Conservation (phyloP, 768 basidiomycete species). For the Mycena albidolilacea region DNA sequence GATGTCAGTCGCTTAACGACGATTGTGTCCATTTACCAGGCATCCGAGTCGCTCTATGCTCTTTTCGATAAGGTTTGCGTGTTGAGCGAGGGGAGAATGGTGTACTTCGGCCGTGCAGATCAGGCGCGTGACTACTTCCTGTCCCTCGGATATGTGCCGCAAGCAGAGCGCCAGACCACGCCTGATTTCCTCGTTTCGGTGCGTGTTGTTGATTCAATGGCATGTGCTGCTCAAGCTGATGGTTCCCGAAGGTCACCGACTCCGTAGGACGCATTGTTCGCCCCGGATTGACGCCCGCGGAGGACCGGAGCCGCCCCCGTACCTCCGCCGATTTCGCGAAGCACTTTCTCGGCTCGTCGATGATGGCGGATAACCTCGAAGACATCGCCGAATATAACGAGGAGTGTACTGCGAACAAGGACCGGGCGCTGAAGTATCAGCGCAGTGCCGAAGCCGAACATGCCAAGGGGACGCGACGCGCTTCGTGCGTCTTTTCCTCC, state of each 20-base stretch:
- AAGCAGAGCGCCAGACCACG: conserved; percentile 72
- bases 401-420: conserved; percentile 64
- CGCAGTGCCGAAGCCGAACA: conserved; percentile 67
- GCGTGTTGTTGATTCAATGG: not conserved
- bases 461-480: conserved; percentile 60
- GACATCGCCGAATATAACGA: conserved; percentile 63
- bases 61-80: conserved; percentile 86
- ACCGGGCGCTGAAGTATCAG: conserved; percentile 59
- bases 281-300: conserved; percentile 54
- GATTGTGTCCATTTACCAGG: conserved; percentile 90
- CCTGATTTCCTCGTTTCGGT: conserved; percentile 74
- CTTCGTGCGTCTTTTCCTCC: conserved; percentile 44
- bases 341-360: conserved; percentile 58
- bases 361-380: conserved; percentile 58
- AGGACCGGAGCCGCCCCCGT: conserved; percentile 53
- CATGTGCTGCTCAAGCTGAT: not conserved
- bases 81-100: conserved; percentile 80
- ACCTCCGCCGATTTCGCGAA: conserved; percentile 72
- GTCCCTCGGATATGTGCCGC: conserved; percentile 66
- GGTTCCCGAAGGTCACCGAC: conserved; percentile 59
- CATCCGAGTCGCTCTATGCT: conserved; percentile 68
- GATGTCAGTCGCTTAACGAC: conserved; percentile 69
- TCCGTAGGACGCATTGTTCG: conserved; percentile 67
- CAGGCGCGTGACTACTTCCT: conserved; percentile 78
- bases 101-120: conserved; percentile 79